phyloP scores from a whole-genome alignment of 1,139 yeast genomes.

The Yarrowia galli region DNA sequence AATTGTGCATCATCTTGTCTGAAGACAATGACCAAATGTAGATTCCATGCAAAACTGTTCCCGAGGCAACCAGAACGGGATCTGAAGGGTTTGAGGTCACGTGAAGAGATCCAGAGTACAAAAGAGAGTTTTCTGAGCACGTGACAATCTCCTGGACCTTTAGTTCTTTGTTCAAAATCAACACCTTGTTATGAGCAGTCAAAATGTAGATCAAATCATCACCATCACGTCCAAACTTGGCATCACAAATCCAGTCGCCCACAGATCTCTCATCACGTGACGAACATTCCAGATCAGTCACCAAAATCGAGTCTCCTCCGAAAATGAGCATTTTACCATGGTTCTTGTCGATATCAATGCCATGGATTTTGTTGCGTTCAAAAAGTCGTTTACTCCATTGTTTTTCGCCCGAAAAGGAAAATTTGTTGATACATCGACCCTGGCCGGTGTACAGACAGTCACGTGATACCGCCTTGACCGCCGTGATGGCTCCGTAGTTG shows the following conservation, averaged over 20 bases:
- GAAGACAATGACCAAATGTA: constrained; percentile 68
- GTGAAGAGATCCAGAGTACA: constrained; percentile 83
- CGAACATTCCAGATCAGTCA: constrained; percentile 41
- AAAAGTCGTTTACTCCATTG: constrained; percentile 60
- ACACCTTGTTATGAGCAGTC: constrained; percentile 82
- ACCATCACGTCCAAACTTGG: constrained; percentile 57
- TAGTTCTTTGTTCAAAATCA: constrained; percentile 54
- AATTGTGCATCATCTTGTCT: constrained; percentile 57
- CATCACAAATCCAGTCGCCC: constrained; percentile 80
- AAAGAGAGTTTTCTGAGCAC: constrained; percentile 77
- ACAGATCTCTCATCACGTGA: constrained; percentile 57
- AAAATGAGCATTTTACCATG: constrained; percentile 57
- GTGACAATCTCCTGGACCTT: constrained; percentile 55
- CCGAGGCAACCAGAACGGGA: constrained; percentile 72
- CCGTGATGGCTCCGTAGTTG: constrained; percentile 32
- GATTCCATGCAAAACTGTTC: constrained; percentile 91
- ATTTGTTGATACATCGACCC: constrained; percentile 66
- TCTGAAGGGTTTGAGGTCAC: constrained; percentile 50
- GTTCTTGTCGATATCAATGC: constrained; percentile 56
- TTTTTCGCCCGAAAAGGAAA: constrained; percentile 57
- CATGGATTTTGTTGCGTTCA: constrained; percentile 78
- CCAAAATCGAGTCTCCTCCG: constrained; percentile 50
- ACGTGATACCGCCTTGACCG: constrained; percentile 38
- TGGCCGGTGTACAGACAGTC: constrained; percentile 67
- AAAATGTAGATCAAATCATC: constrained; percentile 56